Conservation (phyloP, 208 protist genomes). For the Acanthamoeba healyi region DNA sequence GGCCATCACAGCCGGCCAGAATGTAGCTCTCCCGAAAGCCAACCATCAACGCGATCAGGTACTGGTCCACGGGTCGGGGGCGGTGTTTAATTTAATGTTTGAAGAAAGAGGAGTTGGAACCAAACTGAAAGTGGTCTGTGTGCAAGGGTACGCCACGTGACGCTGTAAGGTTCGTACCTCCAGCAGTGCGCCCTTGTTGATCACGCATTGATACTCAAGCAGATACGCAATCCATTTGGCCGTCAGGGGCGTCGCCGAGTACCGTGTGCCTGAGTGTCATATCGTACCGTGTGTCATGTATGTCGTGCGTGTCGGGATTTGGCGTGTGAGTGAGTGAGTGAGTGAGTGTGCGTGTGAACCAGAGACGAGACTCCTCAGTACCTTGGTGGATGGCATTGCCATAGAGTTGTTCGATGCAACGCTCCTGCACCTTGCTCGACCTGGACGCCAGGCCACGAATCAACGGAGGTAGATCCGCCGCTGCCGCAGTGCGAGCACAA, state of each 20-base stretch:
- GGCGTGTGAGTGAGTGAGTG: background rate
- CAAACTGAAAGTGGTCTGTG: background rate
- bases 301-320: background rate
- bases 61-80: background rate
- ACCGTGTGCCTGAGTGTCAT: background rate
- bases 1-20: background rate
- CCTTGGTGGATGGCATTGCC: constrained; percentile 5
- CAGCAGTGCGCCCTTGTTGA: constrained; percentile 1
- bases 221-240: background rate
- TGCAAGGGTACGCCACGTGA: no score
- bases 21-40: background rate
- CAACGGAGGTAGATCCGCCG: background rate
- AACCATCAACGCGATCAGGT: constrained; percentile 5
- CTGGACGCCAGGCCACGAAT: constrained; percentile 3
- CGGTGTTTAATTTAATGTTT: background rate
- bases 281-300: no score
- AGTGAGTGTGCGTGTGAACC: background rate
- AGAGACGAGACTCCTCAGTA: background rate
- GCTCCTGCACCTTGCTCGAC: background rate
- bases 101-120: background rate
- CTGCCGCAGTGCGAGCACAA: background rate
- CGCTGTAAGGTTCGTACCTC: background rate
- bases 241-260: background rate
- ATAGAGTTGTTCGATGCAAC: background rate
- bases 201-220: background rate